These are phyloP conservation scores for Mycena alexandri DNA, from an alignment of 768 basidiomycete genomes.

Conservation along the genomic window DNA sequence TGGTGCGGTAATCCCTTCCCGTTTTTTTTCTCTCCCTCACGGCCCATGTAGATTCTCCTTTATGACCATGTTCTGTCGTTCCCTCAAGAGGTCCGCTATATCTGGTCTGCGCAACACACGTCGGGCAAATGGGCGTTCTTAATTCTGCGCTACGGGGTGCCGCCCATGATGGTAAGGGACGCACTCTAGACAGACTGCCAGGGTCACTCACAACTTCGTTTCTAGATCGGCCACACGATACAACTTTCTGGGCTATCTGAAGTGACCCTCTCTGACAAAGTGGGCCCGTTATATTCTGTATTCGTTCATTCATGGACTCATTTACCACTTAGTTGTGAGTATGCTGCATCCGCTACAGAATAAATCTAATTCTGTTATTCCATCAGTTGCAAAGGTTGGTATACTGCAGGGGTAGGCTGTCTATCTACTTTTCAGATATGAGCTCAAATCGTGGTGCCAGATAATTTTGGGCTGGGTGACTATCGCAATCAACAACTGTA, in stretches of 20 bases:
- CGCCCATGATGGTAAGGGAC: constrained; percentile 42
- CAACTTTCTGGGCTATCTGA: background rate
- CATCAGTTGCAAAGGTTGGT: constrained; percentile 23
- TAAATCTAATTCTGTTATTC: background rate
- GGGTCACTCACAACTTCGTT: background rate
- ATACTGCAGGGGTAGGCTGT: background rate
- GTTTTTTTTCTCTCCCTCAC: background rate
- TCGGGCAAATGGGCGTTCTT: constrained; percentile 48
- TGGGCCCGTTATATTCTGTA: constrained; percentile 1
- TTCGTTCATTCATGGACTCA: background rate
- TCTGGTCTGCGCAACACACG: constrained; percentile 55
- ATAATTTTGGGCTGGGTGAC: constrained; percentile 52
- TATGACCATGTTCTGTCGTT: constrained; percentile 59
- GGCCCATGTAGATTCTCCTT: constrained; percentile 47
- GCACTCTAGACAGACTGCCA: constrained; percentile 45
- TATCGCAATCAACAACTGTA: constrained; percentile 52
- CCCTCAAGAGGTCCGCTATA: constrained; percentile 53
- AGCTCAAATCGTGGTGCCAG: constrained; percentile 29
- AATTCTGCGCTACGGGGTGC: constrained; percentile 57
- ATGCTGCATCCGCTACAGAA: background rate
- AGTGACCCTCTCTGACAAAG: constrained; percentile 10
- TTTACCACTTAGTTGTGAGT: constrained; percentile 19
- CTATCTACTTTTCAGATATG: background rate
- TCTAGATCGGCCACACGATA: background rate
- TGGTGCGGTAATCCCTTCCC: constrained; percentile 3